Base-by-base conservation (phyloP, 257 asterid genomes). In the Solanum neorickii region DNA sequence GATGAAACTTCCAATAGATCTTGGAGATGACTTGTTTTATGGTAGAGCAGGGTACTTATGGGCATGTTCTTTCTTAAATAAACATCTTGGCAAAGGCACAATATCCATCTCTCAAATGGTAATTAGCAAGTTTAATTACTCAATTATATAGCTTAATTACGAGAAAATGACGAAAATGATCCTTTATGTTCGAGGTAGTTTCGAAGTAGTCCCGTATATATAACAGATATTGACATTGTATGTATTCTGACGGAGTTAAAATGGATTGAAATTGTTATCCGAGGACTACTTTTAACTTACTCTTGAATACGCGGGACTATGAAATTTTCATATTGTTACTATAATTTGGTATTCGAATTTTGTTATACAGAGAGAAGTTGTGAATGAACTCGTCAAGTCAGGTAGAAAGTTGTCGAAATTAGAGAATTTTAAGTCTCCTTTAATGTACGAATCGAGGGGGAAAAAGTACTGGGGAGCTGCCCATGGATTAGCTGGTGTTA, bases 391-490 rank as follows among this genome's bases (percentile, higher is more conserved):
- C 83, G 90, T 96, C 83, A 90, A 91, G 87, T 90, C 93, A 25
- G 98, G 98, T 88, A 91, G 92, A 85, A 85, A 90, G 70, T 31
- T 93, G 92, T 95, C 90, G 7, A 92, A 87, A n/a, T 87, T 87
- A 85, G 82, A 68, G 3, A 68, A 85, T 12, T 37, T 42, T 1
- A 91, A 91, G 86, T 92, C 95, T 39, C 94, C 97, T 1, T 88
- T 96, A 91, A 94, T 94, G 98, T 94, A 89, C 69, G 94, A 92
- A 88, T 96, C 97, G 98, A 94, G 95, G n/a, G 98, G 96, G 56
- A 91, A 94, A 70, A 93, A 74, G 85, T 94, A 96, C 69, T 94
- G 96, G 98, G 98, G 98, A 88, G 96, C 98, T 1, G 98, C 98
- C 35, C 98, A 94, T 86, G 98, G 98, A 65, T 85, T 96, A 75